Evolutionary conservation across 176 grass and related monocot genomes (phyloP), one percentile per base, ranked within the genome.

Genomic region (Zizania latifolia): DNA sequence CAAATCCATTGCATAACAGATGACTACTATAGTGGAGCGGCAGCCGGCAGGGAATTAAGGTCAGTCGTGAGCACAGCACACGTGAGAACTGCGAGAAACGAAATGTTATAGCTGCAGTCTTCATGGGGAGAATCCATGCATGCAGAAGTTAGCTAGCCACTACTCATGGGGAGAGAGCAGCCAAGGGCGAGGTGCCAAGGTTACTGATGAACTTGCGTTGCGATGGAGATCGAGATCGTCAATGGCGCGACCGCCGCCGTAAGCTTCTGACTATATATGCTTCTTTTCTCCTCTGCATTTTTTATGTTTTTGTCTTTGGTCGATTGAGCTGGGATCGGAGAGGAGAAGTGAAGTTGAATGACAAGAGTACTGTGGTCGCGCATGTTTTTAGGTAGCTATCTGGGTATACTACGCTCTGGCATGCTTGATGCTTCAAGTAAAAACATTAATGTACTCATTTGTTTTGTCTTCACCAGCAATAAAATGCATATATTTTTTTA

Each of bases 1-100:
- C 90, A 22, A 93, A 93, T 76, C 90, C 80, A 19, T 75, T 93
- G 60, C 90, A 93, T 80, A 93, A 93, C 74, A 34, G 90, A 79
- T 84, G 84, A 90, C 44, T n/a, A n/a, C n/a, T 4, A 17, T 36
- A n/a, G 23, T 11, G 3, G 34, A 57, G 35, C 29, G 10, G 56
- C 5, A 2, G 17, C n/a, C n/a, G 16, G 24, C 45, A 59, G 27
- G 67, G n/a, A n/a, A n/a, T 35, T 34, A 19, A 0, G n/a, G n/a
- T n/a, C n/a, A n/a, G n/a, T n/a, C n/a, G n/a, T n/a, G n/a, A n/a
- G n/a, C n/a, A n/a, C n/a, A n/a, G n/a, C n/a, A n/a, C n/a, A n/a
- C n/a, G n/a, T n/a, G n/a, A n/a, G n/a, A n/a, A n/a, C n/a, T n/a
- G n/a, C n/a, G n/a, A n/a, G n/a, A n/a, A n/a, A n/a, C n/a, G n/a